Evolutionary conservation across 2,329 filamentous ascomycete genomes (phyloP).

Genomic region (Colletotrichum scovillei): DNA sequence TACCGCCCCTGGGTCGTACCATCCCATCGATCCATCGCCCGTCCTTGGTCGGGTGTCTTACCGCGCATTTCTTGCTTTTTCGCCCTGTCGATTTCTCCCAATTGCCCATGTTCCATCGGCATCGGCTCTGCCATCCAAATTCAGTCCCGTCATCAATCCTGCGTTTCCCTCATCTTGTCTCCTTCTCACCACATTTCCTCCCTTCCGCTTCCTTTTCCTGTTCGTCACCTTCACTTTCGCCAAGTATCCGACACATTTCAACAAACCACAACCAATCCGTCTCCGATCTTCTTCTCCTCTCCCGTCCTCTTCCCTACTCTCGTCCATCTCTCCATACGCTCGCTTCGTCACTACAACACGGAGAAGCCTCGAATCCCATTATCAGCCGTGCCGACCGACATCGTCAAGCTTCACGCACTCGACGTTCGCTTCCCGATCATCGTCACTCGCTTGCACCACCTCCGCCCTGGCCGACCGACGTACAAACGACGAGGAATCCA

Average conservation of each 20-base stretch:
- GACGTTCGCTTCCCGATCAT: background rate
- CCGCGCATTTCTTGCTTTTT: slow-evolving; percentile 32
- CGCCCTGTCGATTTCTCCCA: slow-evolving; percentile 21
- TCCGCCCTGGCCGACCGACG: background rate
- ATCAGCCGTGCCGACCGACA: background rate
- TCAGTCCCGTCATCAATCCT: slow-evolving; percentile 25
- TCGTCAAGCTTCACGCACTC: background rate
- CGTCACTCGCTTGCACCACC: background rate
- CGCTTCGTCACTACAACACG: slow-evolving; percentile 24
- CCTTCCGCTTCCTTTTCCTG: background rate
- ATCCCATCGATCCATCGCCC: slow-evolving; percentile 25
- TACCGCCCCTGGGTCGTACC: slow-evolving; percentile 18
- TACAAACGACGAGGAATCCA: slow-evolving; percentile 2
- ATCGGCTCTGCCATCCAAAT: background rate
- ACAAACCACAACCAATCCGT: background rate
- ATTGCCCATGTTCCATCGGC: background rate
- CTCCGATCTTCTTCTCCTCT: background rate
- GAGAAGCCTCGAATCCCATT: background rate
- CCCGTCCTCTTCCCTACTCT: background rate
- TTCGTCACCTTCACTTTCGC: background rate
- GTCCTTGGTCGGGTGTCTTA: slow-evolving; percentile 9
- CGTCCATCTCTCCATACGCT: slow-evolving; percentile 2
- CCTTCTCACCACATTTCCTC: background rate
- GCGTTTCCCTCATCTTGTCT: background rate
- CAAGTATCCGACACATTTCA: slow-evolving; percentile 2